Conservation (phyloP, 495 filamentous ascomycete genomes). For the Penicillium maclennaniae region DNA sequence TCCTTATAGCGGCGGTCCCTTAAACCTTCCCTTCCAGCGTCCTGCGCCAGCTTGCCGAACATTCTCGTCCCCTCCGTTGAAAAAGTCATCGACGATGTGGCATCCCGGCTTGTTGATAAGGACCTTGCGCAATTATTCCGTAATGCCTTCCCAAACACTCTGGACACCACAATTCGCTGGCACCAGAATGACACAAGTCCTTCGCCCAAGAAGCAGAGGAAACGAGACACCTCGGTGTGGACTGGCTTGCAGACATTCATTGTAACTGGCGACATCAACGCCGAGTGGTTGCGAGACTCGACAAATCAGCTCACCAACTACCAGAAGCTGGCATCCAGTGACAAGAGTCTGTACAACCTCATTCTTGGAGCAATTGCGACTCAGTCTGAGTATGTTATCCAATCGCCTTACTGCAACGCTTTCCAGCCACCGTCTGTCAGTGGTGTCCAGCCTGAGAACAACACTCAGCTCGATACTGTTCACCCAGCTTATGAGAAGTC, state of each 20-base stretch:
- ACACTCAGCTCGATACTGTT: constrained; percentile 76
- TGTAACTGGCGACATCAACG: constrained; percentile 98
- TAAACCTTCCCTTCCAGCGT: constrained; percentile 85
- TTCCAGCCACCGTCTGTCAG: constrained; percentile 92
- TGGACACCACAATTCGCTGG: constrained; percentile 88
- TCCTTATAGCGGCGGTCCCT: constrained; percentile 74
- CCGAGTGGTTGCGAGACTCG: constrained; percentile 96
- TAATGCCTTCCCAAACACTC: constrained; percentile 94
- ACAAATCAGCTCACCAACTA: constrained; percentile 94
- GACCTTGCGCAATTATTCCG: constrained; percentile 93
- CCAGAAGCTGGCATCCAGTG: constrained; percentile 75
- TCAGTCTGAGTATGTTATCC: constrained; percentile 89
- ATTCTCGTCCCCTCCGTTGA: constrained; percentile 83
- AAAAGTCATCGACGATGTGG: constrained; percentile 79
- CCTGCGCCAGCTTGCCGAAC: constrained; percentile 79
- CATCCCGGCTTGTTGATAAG: constrained; percentile 71
- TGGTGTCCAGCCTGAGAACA: constrained; percentile 61
- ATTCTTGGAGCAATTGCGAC: constrained; percentile 96
- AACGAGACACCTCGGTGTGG: constrained; percentile 62
- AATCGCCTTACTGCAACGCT: constrained; percentile 95
- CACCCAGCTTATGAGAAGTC: constrained; percentile 81
- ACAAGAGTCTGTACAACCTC: constrained; percentile 67
- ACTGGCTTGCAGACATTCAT: constrained; percentile 87
- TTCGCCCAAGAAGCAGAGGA: constrained; percentile 29
- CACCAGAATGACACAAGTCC: constrained; percentile 51